Evolutionary conservation across 805 yeast species (phyloP).

Genomic region (Starmera dryadoides): DNA sequence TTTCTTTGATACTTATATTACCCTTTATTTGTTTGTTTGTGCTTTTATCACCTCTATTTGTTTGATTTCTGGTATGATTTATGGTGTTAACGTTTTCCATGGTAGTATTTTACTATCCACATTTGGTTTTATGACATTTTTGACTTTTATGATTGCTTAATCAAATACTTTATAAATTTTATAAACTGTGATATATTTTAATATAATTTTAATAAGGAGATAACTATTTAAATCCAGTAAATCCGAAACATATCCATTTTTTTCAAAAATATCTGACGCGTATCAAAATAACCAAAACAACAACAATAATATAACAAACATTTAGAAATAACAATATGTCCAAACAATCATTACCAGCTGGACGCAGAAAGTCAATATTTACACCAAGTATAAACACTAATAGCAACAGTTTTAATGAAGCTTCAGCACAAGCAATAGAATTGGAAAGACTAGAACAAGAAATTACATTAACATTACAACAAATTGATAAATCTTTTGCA

Average conservation of each 20-base stretch:
- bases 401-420: constrained; percentile 9
- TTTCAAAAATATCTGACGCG: too few species aligned
- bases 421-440: constrained; percentile 19
- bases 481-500: constrained; percentile 68
- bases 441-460: constrained; percentile 72
- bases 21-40: constrained; percentile 4
- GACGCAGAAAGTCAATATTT: constrained; percentile 19
- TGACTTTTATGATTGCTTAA: constrained; percentile 1
- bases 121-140: constrained; percentile 1
- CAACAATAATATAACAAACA: not conserved
- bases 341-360: not conserved
- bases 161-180: too few species aligned
- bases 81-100: constrained; percentile 5
- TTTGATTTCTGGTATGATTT: constrained; percentile 1
- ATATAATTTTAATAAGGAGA: not conserved
- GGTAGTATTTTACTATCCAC: constrained; percentile 1
- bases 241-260: too few species aligned
- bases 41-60: constrained; percentile 2
- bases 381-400: constrained; percentile 6
- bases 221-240: not conserved
- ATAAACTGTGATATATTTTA: too few species aligned
- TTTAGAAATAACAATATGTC: not conserved
- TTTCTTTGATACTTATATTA: constrained; percentile 7
- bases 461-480: constrained; percentile 69
- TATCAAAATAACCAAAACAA: too few species aligned